Evolutionary conservation across 306 rosid genomes (phyloP).

Genomic region (Rosa rugosa): DNA sequence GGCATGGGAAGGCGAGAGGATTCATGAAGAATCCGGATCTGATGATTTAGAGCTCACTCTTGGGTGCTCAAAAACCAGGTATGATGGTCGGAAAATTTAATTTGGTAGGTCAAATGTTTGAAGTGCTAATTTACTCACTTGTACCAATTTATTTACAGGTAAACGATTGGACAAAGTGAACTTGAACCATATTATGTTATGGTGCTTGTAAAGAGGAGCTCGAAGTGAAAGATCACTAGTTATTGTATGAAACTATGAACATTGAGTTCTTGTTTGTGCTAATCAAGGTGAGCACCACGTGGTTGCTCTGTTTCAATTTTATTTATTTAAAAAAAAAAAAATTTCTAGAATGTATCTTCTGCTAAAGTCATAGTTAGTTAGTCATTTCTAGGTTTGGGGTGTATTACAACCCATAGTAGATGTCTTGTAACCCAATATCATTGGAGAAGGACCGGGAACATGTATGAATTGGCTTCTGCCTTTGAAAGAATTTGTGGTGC

Average conservation of each 20-base stretch:
- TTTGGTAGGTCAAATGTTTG: neutral
- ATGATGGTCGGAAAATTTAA: conserved; percentile 17
- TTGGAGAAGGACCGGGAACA: conserved; percentile 35
- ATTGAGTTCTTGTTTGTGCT: conserved; percentile 30
- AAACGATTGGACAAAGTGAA: conserved; percentile 25
- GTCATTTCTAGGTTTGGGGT: conserved; percentile 42
- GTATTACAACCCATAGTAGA: conserved; percentile 38
- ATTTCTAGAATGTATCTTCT: conserved; percentile 26
- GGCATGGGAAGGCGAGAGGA: conserved; percentile 91
- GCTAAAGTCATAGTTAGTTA: conserved; percentile 36
- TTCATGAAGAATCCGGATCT: conserved; percentile 68
- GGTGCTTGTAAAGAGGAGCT: conserved; percentile 32
- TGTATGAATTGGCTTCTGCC: conserved; percentile 47
- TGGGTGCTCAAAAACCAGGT: conserved; percentile 84
- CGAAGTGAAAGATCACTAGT: conserved; percentile 26
- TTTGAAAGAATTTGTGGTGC: conserved; percentile 24
- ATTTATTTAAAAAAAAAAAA: too few relatives aligned
- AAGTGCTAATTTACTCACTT: conserved; percentile 14
- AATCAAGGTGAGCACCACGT: conserved; percentile 34
- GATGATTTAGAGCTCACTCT: conserved; percentile 96
- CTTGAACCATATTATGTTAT: conserved; percentile 18
- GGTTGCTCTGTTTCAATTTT: conserved; percentile 34
- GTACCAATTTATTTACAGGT: conserved; percentile 41
- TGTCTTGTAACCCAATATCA: conserved; percentile 36
- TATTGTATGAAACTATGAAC: conserved; percentile 22